phyloP scores from a whole-genome alignment of 306 rosid species.

The Glycine tomentella region DNA sequence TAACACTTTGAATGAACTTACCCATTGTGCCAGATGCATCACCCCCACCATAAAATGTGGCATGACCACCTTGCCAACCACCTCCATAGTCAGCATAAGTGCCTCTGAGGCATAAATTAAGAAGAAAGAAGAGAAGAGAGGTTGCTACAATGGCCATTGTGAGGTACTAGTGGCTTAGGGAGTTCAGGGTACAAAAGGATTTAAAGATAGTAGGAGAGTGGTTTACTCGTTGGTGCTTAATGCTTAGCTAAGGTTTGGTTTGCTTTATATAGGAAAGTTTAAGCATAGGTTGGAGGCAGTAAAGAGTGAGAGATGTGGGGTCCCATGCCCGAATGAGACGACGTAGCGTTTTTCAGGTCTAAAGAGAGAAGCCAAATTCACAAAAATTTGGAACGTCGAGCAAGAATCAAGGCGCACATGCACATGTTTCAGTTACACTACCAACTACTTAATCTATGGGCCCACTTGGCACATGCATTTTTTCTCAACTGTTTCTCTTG shows the following conservation, averaged over 20 bases:
- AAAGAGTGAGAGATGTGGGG: constrained; percentile 41
- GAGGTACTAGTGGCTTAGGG: constrained; percentile 15
- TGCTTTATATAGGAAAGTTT: constrained; percentile 63
- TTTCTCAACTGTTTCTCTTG: constrained; percentile 54
- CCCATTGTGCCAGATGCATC: constrained; percentile 99
- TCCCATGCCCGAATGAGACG: constrained; percentile 54
- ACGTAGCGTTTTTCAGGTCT: constrained; percentile 32
- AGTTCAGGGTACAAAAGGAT: constrained; percentile 1
- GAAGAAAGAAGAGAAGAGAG: constrained; percentile 58
- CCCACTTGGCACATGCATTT: constrained; percentile 90
- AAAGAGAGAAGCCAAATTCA: constrained; percentile 49
- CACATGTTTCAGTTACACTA: constrained; percentile 72
- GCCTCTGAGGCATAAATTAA: constrained; percentile 56
- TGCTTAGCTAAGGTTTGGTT: constrained; percentile 51
- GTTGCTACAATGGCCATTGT: constrained; percentile 65
- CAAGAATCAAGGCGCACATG: constrained; percentile 77
- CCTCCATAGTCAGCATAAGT: constrained; percentile 67
- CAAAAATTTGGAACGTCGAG: constrained; percentile 52
- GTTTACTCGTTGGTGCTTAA: constrained; percentile 43
- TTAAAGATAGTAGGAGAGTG: constrained; percentile 26
- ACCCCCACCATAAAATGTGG: constrained; percentile 99
- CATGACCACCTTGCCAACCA: constrained; percentile 89
- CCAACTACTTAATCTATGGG: constrained; percentile 77
- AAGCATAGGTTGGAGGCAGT: constrained; percentile 33
- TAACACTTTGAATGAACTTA: constrained; percentile 40